Conservation (phyloP, 2,329 filamentous ascomycete species). For the Diplodia corticola region DNA sequence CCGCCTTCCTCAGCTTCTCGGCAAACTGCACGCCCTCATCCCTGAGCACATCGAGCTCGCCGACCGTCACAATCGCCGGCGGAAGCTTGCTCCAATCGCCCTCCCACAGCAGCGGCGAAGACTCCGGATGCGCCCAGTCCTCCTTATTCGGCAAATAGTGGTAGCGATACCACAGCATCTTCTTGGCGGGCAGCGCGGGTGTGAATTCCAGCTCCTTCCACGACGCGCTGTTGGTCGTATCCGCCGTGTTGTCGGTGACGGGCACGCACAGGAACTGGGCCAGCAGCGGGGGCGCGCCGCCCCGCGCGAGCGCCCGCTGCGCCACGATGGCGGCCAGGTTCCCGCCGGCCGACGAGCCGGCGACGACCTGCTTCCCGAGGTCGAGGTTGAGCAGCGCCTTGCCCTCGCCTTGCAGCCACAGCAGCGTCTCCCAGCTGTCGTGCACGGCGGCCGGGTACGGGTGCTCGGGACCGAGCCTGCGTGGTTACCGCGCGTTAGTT, state of each 20-base stretch:
- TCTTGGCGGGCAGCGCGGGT: constrained; percentile 39
- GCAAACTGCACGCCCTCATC: constrained; percentile 36
- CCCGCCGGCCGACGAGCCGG: constrained; percentile 35
- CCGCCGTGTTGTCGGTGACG: constrained; percentile 41
- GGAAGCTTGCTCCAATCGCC: constrained; percentile 32
- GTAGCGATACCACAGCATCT: constrained; percentile 41
- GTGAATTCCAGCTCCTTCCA: constrained; percentile 25
- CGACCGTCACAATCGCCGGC: constrained; percentile 35
- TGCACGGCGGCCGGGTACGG: constrained; percentile 40
- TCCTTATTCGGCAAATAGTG: constrained; percentile 35
- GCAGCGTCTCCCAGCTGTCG: constrained; percentile 28
- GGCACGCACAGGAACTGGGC: constrained; percentile 34
- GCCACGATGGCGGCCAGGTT: constrained; percentile 22
- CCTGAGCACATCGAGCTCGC: constrained; percentile 39
- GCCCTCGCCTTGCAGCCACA: constrained; percentile 4
- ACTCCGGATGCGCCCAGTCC: constrained; percentile 33
- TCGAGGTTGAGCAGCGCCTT: constrained; percentile 28
- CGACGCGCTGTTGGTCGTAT: constrained; percentile 21
- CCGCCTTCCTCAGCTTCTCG: constrained; percentile 28
- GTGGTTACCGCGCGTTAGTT: neutral
- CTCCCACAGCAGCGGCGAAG: constrained; percentile 33
- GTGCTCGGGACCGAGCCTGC: constrained; percentile 39
- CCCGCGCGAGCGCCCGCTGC: neutral
- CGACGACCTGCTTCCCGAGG: constrained; percentile 31
- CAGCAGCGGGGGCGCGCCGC: neutral